Base-by-base conservation (phyloP, 352 stramenopile genomes). In the Globisporangium apiculatum region DNA sequence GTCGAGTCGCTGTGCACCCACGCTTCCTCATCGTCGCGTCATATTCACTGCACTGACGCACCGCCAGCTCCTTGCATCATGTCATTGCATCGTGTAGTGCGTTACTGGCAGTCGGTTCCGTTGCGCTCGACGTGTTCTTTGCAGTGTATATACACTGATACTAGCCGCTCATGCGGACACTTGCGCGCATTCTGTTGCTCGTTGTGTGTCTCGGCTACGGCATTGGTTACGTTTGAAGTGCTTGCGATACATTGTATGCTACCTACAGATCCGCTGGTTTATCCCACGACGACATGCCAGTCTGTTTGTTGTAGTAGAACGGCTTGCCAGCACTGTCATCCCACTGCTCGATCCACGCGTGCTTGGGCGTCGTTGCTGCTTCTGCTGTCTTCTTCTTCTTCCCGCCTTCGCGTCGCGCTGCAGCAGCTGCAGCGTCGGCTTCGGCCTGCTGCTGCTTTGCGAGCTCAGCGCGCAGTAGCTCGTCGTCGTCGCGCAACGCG, bases 221-320 rank as follows among this genome's bases (percentile, higher is more conserved):
- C 24, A 31, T 31, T 31, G 24, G 24, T 31, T 31, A 31, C 24
- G 24, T 31, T 31, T 31, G 24, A 31, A 31, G 24, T 31, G 24
- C 24, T 31, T 31, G 24, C 24, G 24, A 31, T 31, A 31, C 24
- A 31, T 14, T 31, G 8, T 43, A 11, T 43, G 5, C 5, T 15
- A 17, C 18, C 24, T 43, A 61, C 9, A 92, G 79, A 40, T 90
- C 83, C 0, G 49, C 47, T 0, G 86, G 86, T 67, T 89, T 90
- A 18, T 91, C 82, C 83, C 83, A 96, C 6, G 79, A 75, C 18
- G 84, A 91, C 60, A 91, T 24, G 17, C 83, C 79, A 7, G 83
- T 95, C 64, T 91, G 73, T 57, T 86, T 86, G 71, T 96, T 93
- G 54, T 78, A 95, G 77, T 96, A 96, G 58, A 92, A 96, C 5